Evolutionary conservation across 306 rosid species (phyloP).

Genomic region (Cicer chorassanicum): DNA sequence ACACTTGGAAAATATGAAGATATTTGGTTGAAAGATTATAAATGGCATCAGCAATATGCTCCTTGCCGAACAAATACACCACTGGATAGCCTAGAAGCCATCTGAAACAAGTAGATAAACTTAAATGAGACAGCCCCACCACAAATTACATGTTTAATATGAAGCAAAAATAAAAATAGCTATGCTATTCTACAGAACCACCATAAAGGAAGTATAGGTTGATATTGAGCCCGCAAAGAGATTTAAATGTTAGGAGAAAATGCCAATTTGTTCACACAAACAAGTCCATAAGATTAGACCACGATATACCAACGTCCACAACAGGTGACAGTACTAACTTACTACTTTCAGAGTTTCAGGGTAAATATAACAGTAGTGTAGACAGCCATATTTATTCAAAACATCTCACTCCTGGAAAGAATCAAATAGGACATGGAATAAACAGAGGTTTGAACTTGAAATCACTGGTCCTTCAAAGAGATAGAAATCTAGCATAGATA

Average conservation of each 20-base stretch:
- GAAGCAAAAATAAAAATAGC: slow-evolving; percentile 22
- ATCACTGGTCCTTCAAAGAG: background rate
- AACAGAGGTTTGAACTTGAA: background rate
- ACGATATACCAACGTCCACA: slow-evolving; percentile 25
- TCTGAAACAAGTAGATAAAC: slow-evolving; percentile 56
- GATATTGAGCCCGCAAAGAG: slow-evolving; percentile 16
- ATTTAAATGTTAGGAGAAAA: background rate
- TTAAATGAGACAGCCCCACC: slow-evolving; percentile 19
- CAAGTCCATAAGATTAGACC: slow-evolving; percentile 18
- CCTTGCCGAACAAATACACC: slow-evolving; percentile 76
- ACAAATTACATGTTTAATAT: slow-evolving; percentile 3
- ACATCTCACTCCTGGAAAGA: background rate
- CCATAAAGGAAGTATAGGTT: slow-evolving; percentile 29
- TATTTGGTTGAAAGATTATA: slow-evolving; percentile 77
- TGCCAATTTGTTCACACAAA: background rate
- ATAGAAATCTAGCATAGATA: background rate
- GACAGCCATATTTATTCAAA: slow-evolving; percentile 24
- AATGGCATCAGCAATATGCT: slow-evolving; percentile 67
- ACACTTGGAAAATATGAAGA: slow-evolving; percentile 75
- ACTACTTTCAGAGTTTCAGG: slow-evolving; percentile 3
- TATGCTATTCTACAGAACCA: slow-evolving; percentile 4
- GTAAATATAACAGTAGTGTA: slow-evolving; percentile 1
- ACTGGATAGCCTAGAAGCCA: slow-evolving; percentile 98
- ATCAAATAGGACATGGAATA: slow-evolving; percentile 2
- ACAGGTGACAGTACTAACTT: slow-evolving; percentile 15